Evolutionary conservation across 345 rosid species (phyloP).

Genomic region (Melastoma malabathricum): DNA sequence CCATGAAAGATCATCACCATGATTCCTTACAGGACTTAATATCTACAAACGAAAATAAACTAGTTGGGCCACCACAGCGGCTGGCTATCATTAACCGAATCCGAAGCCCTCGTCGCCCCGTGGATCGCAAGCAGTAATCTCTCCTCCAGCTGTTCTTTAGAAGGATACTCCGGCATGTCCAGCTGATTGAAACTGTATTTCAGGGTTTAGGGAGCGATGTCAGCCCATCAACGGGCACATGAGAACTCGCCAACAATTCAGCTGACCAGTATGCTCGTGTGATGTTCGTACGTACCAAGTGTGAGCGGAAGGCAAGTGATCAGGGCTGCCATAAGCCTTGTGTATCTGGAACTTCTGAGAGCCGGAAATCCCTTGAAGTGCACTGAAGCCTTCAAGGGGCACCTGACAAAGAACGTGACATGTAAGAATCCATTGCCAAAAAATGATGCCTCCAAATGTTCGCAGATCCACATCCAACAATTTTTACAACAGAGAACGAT

Average conservation of each 20-base stretch:
- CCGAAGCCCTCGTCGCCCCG: too few species aligned
- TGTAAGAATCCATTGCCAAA: too few species aligned
- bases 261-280: too few species aligned
- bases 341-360: conserved; percentile 94
- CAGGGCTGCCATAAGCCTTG: conserved; percentile 88
- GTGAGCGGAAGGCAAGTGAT: conserved; percentile 93
- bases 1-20: too few species aligned
- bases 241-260: too few species aligned
- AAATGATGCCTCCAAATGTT: too few species aligned
- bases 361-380: conserved; percentile 96
- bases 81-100: conserved; percentile 31
- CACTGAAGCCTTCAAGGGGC: conserved; percentile 91
- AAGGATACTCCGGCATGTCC: conserved; percentile 92
- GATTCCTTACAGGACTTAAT: neutral
- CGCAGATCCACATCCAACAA: too few species aligned
- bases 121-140: conserved; percentile 87
- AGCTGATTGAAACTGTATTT: conserved; percentile 84
- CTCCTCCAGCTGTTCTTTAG: conserved; percentile 79
- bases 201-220: neutral
- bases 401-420: conserved; percentile 28
- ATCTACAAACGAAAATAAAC: conserved; percentile 16
- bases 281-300: conserved; percentile 42
- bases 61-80: neutral
- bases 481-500: too few species aligned
- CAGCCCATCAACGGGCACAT: neutral